Percentiles rank a stretch among this genome's conserved stretches.
Evolutionary conservation across 305 asterid genomes (phyloP).

Genomic region (Fraxinus ornus): DNA sequence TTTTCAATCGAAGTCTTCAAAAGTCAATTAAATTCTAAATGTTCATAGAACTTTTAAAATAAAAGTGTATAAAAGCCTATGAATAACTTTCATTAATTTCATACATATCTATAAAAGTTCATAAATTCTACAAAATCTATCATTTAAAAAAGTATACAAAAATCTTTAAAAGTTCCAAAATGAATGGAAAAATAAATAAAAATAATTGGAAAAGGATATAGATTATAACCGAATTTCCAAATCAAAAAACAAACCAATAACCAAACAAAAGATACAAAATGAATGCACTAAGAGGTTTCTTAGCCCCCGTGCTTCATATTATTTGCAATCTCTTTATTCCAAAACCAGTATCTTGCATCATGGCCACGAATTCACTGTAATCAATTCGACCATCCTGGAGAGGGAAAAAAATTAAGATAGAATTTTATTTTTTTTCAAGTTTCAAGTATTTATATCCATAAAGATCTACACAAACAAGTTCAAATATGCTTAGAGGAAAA

Average conservation of each 20-base stretch:
- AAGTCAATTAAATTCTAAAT: background rate
- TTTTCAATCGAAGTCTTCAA: background rate
- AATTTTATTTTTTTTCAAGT: background rate
- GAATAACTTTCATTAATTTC: background rate
- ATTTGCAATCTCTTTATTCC: background rate
- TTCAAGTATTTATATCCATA: background rate
- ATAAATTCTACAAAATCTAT: background rate
- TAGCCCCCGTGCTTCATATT: background rate
- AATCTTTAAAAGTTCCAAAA: background rate
- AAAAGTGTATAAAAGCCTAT: background rate
- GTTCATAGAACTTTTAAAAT: background rate
- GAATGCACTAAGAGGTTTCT: background rate
- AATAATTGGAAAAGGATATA: background rate
- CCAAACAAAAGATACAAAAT: background rate
- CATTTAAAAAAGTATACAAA: background rate
- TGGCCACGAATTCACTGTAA: constrained; percentile 18
- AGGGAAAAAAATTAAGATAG: background rate
- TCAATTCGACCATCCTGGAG: constrained; percentile 21
- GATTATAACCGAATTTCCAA: background rate
- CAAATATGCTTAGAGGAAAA: background rate
- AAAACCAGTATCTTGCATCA: constrained; percentile 11
- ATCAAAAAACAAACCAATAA: background rate
- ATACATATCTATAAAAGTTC: background rate
- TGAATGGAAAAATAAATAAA: background rate
- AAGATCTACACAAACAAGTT: background rate